Percentiles rank a stretch among this genome's conserved stretches.
Evolutionary conservation across 345 rosid species (phyloP).

Genomic region (Dipteronia dyeriana): DNA sequence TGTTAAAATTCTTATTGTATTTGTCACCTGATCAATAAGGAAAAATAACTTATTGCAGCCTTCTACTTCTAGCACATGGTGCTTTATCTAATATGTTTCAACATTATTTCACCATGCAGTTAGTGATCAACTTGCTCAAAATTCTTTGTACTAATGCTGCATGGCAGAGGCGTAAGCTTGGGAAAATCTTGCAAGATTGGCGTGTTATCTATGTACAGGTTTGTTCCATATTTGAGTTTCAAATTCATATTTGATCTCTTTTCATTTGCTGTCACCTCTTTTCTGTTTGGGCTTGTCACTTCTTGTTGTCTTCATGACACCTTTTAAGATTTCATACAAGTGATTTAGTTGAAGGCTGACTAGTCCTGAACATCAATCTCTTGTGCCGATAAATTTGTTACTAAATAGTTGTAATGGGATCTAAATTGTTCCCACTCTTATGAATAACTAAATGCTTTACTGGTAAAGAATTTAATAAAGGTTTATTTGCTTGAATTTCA

Average conservation of each 20-base stretch:
- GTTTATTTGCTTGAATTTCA: neutral
- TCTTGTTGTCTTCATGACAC: neutral
- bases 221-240: conserved; percentile 18
- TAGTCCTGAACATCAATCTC: neutral
- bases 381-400: neutral
- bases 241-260: conserved; percentile 1
- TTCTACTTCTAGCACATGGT: conserved; percentile 12
- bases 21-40: neutral
- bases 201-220: conserved; percentile 83
- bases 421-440: neutral
- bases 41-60: conserved; percentile 14
- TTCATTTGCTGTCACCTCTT: conserved; percentile 9
- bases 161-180: conserved; percentile 99
- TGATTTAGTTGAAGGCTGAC: conserved; percentile 10
- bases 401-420: neutral
- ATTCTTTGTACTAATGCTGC: conserved; percentile 93
- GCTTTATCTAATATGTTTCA: conserved; percentile 26
- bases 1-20: neutral
- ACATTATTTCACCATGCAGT: conserved; percentile 56
- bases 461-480: neutral
- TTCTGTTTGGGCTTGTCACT: neutral
- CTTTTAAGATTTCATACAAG: neutral
- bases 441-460: neutral
- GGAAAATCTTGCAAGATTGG: conserved; percentile 97
- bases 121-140: conserved; percentile 84